phyloP scores from a whole-genome alignment of 495 filamentous ascomycete genomes.

The Extremus antarcticus region DNA sequence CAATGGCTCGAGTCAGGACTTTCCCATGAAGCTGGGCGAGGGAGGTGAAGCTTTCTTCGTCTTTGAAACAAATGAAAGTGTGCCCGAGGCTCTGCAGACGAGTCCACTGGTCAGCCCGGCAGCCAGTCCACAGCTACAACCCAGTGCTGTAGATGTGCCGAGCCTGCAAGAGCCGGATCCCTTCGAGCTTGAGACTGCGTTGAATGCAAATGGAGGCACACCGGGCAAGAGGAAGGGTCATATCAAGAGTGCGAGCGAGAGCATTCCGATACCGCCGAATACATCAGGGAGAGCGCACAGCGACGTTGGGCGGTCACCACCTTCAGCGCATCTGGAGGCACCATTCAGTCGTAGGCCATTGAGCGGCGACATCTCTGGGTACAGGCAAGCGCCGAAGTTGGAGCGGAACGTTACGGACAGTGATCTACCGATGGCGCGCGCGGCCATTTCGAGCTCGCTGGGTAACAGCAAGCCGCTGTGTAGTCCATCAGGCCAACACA shows the following conservation, averaged over 20 bases:
- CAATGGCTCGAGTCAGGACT: conserved; percentile 82
- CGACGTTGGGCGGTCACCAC: conserved; percentile 5
- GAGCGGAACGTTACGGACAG: conserved; percentile 16
- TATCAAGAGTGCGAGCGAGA: conserved; percentile 11
- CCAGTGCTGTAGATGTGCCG: conserved; percentile 30
- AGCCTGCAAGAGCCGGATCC: conserved; percentile 70
- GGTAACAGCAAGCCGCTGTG: conserved; percentile 4
- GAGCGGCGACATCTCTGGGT: conserved; percentile 2
- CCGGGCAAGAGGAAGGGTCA: not conserved
- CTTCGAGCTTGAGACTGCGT: conserved; percentile 50
- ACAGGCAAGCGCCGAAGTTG: conserved; percentile 7
- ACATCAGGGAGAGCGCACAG: conserved; percentile 6
- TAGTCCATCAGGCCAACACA: not conserved
- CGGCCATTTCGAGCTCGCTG: conserved; percentile 20
- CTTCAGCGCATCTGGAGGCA: not conserved
- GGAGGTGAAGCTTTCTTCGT: conserved; percentile 98
- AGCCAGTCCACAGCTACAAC: conserved; percentile 57
- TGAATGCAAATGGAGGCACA: not conserved
- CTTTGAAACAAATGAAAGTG: conserved; percentile 82
- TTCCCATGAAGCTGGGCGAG: conserved; percentile 97
- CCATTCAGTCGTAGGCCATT: conserved; percentile 1
- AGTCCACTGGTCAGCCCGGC: conserved; percentile 85
- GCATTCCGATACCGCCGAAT: not conserved
- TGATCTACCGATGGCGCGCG: conserved; percentile 26
- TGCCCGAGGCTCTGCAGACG: conserved; percentile 84